Evolutionary conservation across 345 rosid genomes (phyloP), one percentile per base, ranked within the genome.

Genomic region (Moricandia moricandioides): DNA sequence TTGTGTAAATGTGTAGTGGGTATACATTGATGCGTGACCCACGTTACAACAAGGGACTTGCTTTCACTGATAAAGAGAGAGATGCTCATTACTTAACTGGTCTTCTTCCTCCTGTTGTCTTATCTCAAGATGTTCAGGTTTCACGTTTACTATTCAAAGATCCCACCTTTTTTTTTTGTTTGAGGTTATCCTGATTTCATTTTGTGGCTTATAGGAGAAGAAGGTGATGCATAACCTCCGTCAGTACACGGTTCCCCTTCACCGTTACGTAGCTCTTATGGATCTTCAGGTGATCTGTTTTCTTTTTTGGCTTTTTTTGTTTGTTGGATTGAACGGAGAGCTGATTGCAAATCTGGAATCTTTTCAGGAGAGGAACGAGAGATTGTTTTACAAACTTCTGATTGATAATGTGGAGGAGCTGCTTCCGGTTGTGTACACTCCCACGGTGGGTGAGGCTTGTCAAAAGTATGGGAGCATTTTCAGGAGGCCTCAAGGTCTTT

Each of bases 361-460:
- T 56, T 82, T 40, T 5, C 89, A 92, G 98, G 97, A 94, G 82
- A 90, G 93, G 75, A 94, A 94, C 67, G 96, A 91, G 82, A 88
- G 89, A 78, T 78, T 94, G 59, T 94, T 94, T 81, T 94, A 94
- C 84, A 94, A 91, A 87, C 95, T 94, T 70, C 81, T 94, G 77
- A 80, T 94, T 5, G 98, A 91, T 76, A 86, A 91, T 64, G 98
- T 94, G 34, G 97, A 91, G 83, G 98, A 94, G 66, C 77, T 91
- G 51, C 91, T 94, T 24, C 98, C 98, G 1, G 85, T 88, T 72
- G 98, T 91, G 66, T 94, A 94, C 82, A 94, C 98, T 31, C 98
- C 97, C 1, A 94, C 97, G 1, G 98, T 94, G 14, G 98, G 96
- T 0, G 98, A 94, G 83, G 98, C 98, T 75, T 94, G 98, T 74